Base-by-base conservation (phyloP, 441 rosid species). In the Bocquillonia castaneifolia region DNA sequence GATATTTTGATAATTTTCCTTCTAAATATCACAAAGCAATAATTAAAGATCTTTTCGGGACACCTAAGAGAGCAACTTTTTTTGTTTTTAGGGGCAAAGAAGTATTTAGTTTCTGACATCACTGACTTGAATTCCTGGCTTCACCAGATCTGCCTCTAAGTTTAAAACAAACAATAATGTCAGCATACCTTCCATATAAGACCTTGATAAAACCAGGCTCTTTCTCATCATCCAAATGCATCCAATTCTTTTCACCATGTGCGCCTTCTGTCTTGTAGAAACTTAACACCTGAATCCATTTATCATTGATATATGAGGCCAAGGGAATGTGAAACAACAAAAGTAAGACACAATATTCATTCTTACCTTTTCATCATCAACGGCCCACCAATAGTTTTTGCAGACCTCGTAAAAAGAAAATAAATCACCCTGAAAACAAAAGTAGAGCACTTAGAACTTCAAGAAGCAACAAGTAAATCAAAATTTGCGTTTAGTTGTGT, bases 371-470 rank as follows among this genome's bases (percentile, higher is more conserved):
- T 84, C 88, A 86, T 91, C 90, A 72, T 86, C 84, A 68, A 91
- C 55, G 68, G 80, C 82, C 99, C 99, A 91, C 69, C 64, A 79
- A 81, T 84, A 94, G 70, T 73, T 80, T 75, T 72, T 82, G 84
- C 99, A 94, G 69, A 88, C 86, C 84, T 85, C 96, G 76, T 88
- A 90, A 66, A 91, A 83, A 44, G 97, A 88, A 80, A 91, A 85
- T 64, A 94, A 81, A 70, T 86, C 83, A 37, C 94, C 99, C 99
- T 94, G 88, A 75, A 26, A 52, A 80, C 55, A 72, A 57, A 61
- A 76, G 66, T 64, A 40, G 71, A 54, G 47, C 69, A 40, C 64
- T 74, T 72, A 77, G 76, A 61, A 68, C 66, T 77, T 69, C 50
- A 56, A 72, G 31, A 68, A 63, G 64, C 54, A 52, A 44, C 29